Evolutionary conservation across 2,329 filamentous ascomycete species (phyloP).

Genomic region (Calonectria ilicicola): DNA sequence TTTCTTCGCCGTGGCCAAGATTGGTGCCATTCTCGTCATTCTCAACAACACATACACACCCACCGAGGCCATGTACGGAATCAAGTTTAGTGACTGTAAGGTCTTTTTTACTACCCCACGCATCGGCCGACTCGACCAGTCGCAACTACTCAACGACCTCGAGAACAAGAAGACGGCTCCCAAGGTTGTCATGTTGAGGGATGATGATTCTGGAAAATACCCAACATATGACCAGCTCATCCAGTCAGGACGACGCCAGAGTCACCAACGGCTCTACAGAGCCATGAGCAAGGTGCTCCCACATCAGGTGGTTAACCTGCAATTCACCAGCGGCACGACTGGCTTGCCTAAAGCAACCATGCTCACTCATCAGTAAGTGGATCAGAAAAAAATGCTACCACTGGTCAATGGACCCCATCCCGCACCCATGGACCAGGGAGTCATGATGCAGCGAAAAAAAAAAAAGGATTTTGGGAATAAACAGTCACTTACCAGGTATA

Average conservation of each 20-base stretch:
- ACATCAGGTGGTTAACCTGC: slow-evolving; percentile 78
- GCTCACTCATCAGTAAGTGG: slow-evolving; percentile 74
- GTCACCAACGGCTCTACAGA: slow-evolving; percentile 62
- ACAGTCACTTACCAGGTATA: slow-evolving; percentile 14
- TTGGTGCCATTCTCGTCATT: slow-evolving; percentile 79
- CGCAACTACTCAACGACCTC: slow-evolving; percentile 67
- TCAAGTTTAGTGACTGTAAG: slow-evolving; percentile 79
- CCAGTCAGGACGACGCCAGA: slow-evolving; percentile 60
- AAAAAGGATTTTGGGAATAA: not conserved
- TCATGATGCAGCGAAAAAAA: not conserved
- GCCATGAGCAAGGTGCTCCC: slow-evolving; percentile 68
- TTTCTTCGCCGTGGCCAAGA: slow-evolving; percentile 77
- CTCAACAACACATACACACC: slow-evolving; percentile 87
- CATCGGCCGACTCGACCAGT: slow-evolving; percentile 76
- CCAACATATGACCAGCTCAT: slow-evolving; percentile 71
- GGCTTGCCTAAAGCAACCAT: slow-evolving; percentile 80
- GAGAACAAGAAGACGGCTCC: slow-evolving; percentile 57
- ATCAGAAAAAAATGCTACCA: not conserved
- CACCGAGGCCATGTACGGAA: slow-evolving; percentile 76
- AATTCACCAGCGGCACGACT: slow-evolving; percentile 82
- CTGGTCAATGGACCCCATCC: not conserved
- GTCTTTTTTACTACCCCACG: slow-evolving; percentile 78
- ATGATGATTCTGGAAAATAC: slow-evolving; percentile 62
- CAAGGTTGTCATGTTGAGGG: slow-evolving; percentile 72
- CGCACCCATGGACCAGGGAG: not conserved